A percentile compares a stretch with the other conserved stretches of the same genome.
These are phyloP conservation scores for Mortierella sp. DNA, from an alignment of 371 early-diverging fungal species.

Conservation along the genomic window DNA sequence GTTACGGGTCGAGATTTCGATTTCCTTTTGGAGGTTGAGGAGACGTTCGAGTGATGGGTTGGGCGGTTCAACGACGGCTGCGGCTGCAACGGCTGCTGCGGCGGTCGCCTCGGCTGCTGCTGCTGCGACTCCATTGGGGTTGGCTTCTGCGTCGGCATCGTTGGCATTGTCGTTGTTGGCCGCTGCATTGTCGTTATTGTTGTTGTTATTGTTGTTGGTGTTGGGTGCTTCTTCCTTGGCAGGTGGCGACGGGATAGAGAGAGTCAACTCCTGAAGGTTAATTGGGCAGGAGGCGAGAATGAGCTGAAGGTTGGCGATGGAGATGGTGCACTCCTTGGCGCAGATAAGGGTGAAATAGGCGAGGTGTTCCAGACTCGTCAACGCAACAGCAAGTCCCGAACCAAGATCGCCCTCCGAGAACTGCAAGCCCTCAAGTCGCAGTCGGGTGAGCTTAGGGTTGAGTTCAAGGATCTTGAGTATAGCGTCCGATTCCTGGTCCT, in stretches of 20 bases:
- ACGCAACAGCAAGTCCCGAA: neutral
- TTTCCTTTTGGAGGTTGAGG: slow-evolving; percentile 5
- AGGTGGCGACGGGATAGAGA: slow-evolving; percentile 1
- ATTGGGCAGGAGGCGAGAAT: slow-evolving; percentile 7
- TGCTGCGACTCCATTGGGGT: slow-evolving; percentile 4
- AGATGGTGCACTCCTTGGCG: slow-evolving; percentile 10
- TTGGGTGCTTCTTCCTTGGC: slow-evolving; percentile 9
- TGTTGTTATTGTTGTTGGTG: slow-evolving; percentile 6
- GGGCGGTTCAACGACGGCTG: neutral
- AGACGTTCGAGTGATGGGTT: slow-evolving; percentile 7
- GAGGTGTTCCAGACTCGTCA: slow-evolving; percentile 1
- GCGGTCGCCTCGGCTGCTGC: slow-evolving; percentile 7
- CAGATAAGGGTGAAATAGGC: slow-evolving; percentile 7
- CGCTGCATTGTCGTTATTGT: neutral
- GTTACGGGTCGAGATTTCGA: slow-evolving; percentile 6
- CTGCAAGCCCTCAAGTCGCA: slow-evolving; percentile 1
- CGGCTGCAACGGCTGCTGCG: slow-evolving; percentile 5
- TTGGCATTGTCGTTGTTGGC: neutral
- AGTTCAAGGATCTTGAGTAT: slow-evolving; percentile 5
- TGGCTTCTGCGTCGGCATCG: neutral
- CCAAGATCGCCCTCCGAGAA: slow-evolving; percentile 9
- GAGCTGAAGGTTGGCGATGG: slow-evolving; percentile 7
- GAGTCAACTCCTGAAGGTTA: slow-evolving; percentile 6
- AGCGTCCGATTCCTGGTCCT: slow-evolving; percentile 13
- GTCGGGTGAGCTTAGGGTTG: slow-evolving; percentile 8